Percentiles rank a stretch among this genome's conserved stretches.
These are phyloP conservation scores for Nemania bipapillata DNA, from an alignment of 2,329 filamentous ascomycete species.

Conservation along the genomic window DNA sequence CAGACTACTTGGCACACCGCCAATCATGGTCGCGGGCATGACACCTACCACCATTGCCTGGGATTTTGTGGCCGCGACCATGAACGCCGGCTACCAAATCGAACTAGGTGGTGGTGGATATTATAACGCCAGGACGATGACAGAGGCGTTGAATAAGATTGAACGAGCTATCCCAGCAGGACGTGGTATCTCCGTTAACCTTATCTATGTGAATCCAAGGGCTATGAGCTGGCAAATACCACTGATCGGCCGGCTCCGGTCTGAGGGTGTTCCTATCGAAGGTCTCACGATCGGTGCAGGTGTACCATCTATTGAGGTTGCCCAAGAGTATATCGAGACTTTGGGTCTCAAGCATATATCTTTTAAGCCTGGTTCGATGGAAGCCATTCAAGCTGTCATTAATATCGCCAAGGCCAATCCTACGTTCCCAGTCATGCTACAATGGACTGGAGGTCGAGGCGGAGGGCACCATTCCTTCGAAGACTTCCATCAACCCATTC, in stretches of 20 bases:
- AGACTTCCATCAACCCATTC: conserved; percentile 91
- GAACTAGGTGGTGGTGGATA: conserved; percentile 91
- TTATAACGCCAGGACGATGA: conserved; percentile 85
- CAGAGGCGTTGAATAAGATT: conserved; percentile 82
- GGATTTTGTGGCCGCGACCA: conserved; percentile 91
- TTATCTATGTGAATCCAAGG: conserved; percentile 90
- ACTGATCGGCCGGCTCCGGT: conserved; percentile 79
- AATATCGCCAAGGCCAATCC: conserved; percentile 96
- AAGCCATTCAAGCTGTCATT: conserved; percentile 88
- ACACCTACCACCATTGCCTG: conserved; percentile 88
- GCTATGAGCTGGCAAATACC: conserved; percentile 95
- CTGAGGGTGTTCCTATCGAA: conserved; percentile 89
- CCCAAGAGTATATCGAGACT: conserved; percentile 92
- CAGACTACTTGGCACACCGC: conserved; percentile 82
- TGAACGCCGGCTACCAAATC: conserved; percentile 95
- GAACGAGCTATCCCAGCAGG: conserved; percentile 84
- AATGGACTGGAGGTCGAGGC: conserved; percentile 94
- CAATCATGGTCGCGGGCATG: conserved; percentile 93
- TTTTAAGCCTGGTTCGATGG: conserved; percentile 91
- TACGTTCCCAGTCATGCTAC: conserved; percentile 88
- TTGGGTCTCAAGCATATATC: conserved; percentile 91
- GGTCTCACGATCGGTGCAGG: conserved; percentile 92
- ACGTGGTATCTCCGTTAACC: conserved; percentile 86
- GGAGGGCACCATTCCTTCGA: conserved; percentile 95
- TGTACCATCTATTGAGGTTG: conserved; percentile 92